Evolutionary conservation across 441 rosid genomes (phyloP).

Genomic region (Pelargonium myrrhifolium): DNA sequence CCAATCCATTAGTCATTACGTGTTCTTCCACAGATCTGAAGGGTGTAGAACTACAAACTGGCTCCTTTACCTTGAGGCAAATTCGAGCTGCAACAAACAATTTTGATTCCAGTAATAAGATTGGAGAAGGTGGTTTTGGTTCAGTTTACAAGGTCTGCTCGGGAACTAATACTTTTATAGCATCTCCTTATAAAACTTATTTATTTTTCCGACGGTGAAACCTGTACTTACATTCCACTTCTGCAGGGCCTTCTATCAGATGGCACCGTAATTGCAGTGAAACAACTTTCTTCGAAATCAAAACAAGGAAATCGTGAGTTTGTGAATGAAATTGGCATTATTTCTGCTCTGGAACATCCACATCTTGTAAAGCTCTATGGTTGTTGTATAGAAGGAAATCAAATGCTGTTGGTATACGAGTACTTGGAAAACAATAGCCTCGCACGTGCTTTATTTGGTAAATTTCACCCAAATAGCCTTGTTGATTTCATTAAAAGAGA

Average conservation of each 20-base stretch:
- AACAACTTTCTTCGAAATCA: conserved; percentile 61
- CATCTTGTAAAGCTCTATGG: conserved; percentile 82
- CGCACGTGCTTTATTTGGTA: conserved; percentile 72
- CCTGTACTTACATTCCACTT: background rate
- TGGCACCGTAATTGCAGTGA: conserved; percentile 65
- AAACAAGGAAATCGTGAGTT: conserved; percentile 65
- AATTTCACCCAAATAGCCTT: background rate
- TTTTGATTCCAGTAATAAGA: conserved; percentile 50
- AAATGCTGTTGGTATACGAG: conserved; percentile 55
- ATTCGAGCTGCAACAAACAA: conserved; percentile 71
- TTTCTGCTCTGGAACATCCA: conserved; percentile 81
- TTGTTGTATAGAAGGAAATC: conserved; percentile 75
- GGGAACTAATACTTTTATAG: background rate
- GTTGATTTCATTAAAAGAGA: background rate
- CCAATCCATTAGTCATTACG: conserved; percentile 10
- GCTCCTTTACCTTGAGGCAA: conserved; percentile 52
- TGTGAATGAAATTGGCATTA: conserved; percentile 69
- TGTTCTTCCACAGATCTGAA: conserved; percentile 34
- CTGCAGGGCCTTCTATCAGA: conserved; percentile 52
- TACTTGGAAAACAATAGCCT: conserved; percentile 70
- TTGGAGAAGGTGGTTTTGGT: conserved; percentile 91
- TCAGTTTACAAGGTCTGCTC: conserved; percentile 52
- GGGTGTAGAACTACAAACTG: conserved; percentile 65
- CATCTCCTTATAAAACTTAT: background rate
- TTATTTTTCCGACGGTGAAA: conserved; percentile 14